Evolutionary conservation across 306 rosid genomes (phyloP).

Genomic region (Calophaca sinica): DNA sequence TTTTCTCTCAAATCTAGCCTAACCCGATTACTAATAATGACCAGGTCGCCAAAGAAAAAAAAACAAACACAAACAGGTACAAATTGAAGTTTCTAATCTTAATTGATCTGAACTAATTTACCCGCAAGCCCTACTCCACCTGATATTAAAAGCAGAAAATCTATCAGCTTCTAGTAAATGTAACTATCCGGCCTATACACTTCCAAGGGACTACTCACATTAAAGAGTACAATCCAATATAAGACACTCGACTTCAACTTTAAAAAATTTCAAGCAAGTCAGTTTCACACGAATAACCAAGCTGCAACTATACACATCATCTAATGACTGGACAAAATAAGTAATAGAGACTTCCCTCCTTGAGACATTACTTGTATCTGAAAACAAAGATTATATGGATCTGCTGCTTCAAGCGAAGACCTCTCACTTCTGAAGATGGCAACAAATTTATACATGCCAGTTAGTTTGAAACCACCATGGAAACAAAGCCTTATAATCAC

Average conservation of each 20-base stretch:
- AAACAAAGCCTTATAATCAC: conserved; percentile 32
- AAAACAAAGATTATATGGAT: conserved; percentile 29
- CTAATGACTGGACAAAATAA: conserved; percentile 24
- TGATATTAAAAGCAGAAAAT: not conserved
- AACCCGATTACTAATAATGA: not conserved
- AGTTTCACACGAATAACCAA: conserved; percentile 42
- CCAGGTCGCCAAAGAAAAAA: not conserved
- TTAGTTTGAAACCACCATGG: conserved; percentile 34
- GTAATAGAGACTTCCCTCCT: conserved; percentile 19
- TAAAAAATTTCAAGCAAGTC: conserved; percentile 26
- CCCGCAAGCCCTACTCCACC: not conserved
- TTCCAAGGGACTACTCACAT: not conserved
- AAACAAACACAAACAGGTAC: not conserved
- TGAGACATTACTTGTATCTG: conserved; percentile 30
- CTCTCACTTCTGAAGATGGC: conserved; percentile 38
- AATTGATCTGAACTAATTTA: not conserved
- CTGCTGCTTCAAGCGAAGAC: conserved; percentile 39
- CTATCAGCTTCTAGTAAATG: not conserved
- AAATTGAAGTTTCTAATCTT: not conserved
- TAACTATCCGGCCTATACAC: conserved; percentile 5
- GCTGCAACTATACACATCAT: conserved; percentile 45
- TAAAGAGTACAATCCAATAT: conserved; percentile 14
- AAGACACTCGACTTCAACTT: conserved; percentile 31
- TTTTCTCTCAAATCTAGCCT: not conserved
- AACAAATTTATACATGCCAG: conserved; percentile 35